Conservation (phyloP, 2,329 filamentous ascomycete species). For the Immersiporthe knoxdaviesiana region DNA sequence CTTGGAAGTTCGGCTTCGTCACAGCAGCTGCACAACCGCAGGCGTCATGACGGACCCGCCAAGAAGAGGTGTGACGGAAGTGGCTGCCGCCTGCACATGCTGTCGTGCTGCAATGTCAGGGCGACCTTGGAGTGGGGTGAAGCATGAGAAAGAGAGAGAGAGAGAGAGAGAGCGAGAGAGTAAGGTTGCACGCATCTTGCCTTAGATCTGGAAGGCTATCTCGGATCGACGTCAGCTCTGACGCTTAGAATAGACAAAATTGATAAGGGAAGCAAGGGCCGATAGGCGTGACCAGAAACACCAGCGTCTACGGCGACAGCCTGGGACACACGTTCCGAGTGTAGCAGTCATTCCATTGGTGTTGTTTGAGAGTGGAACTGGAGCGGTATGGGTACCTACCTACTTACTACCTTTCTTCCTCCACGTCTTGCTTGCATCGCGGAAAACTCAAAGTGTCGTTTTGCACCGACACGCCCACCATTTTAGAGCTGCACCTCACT, state of each 20-base stretch:
- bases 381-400: background rate
- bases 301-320: background rate
- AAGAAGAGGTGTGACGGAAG: background rate
- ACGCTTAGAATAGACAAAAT: background rate
- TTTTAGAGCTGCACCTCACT: background rate
- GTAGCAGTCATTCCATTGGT: background rate
- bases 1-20: background rate
- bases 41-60: background rate
- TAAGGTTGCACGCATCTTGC: conserved; percentile 3
- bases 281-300: background rate
- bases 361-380: too few relatives aligned
- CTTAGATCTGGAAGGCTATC: conserved; percentile 3
- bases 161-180: background rate
- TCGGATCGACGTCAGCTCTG: background rate
- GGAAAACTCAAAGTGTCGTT: background rate
- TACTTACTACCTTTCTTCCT: too few relatives aligned
- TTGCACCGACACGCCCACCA: background rate
- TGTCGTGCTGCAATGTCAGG: background rate
- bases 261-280: background rate
- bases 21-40: background rate
- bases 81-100: conserved; percentile 1
- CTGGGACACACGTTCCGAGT: background rate
- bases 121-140: background rate
- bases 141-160: background rate
- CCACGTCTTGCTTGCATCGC: background rate